These are phyloP conservation scores for Lactuca sativa DNA, from an alignment of 129 eudicot species.

Conservation along the genomic window DNA sequence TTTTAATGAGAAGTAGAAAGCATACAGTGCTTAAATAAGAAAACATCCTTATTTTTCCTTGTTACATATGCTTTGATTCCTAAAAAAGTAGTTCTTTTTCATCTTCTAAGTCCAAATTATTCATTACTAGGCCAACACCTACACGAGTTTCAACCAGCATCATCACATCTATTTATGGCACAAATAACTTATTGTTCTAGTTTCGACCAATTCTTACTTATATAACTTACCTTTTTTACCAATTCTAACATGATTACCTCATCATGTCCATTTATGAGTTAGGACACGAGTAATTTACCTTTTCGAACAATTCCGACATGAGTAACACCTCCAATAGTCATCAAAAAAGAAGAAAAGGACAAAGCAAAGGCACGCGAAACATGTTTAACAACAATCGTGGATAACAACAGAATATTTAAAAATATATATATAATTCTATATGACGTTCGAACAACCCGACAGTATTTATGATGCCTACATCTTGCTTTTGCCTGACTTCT, in stretches of 20 bases:
- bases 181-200: too few relatives aligned
- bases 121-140: background rate
- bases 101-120: background rate
- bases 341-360: conserved; percentile 15
- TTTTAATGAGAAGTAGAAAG: conserved; percentile 9
- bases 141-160: conserved; percentile 2
- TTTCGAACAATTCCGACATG: conserved; percentile 13
- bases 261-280: background rate
- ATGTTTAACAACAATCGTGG: conserved; percentile 3
- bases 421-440: background rate
- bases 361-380: conserved; percentile 2
- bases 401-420: background rate
- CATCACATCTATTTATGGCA: too few relatives aligned
- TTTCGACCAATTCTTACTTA: too few relatives aligned
- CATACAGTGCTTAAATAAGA: background rate
- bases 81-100: background rate
- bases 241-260: background rate
- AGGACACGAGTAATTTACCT: background rate
- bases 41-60: background rate
- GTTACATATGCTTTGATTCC: background rate
- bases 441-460: conserved; percentile 10
- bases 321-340: conserved; percentile 8
- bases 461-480: background rate
- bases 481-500: conserved; percentile 8
- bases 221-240: too few relatives aligned